Evolutionary conservation across 2,329 filamentous ascomycete species (phyloP).

Genomic region (Nemania bipapillata): DNA sequence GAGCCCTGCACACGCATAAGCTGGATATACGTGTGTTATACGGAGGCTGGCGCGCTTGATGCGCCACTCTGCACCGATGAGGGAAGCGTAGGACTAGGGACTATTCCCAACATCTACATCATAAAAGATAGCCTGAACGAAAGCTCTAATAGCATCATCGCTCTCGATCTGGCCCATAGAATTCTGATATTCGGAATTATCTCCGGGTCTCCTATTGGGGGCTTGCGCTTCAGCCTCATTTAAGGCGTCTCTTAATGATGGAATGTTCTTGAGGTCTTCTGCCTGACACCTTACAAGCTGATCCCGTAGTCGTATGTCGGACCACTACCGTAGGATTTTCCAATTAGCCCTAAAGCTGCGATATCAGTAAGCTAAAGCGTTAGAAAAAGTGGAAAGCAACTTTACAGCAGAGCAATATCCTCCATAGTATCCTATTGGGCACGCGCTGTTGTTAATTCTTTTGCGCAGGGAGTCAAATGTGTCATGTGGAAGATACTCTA

Average conservation of each 20-base stretch:
- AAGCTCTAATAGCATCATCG: not conserved
- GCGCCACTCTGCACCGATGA: too few relatives aligned
- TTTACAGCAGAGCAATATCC: conserved; percentile 35
- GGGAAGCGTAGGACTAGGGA: too few relatives aligned
- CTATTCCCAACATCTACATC: not conserved
- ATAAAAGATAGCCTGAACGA: not conserved
- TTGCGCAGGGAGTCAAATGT: not conserved
- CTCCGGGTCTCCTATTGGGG: not conserved
- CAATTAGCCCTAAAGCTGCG: not conserved
- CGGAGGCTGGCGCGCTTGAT: too few relatives aligned
- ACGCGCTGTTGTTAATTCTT: not conserved
- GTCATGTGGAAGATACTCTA: conserved; percentile 33
- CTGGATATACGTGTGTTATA: too few relatives aligned
- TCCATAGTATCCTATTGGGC: conserved; percentile 31
- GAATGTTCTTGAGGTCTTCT: not conserved
- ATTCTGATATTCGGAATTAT: not conserved
- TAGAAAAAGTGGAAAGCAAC: conserved; percentile 48
- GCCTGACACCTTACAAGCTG: conserved; percentile 1
- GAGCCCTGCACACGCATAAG: too few relatives aligned
- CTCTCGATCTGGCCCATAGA: not conserved
- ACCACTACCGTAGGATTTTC: conserved; percentile 20
- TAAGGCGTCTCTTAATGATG: not conserved
- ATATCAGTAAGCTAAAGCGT: not conserved
- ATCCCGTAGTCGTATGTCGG: conserved; percentile 8
- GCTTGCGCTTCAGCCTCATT: not conserved